Base-by-base conservation (phyloP, 73 alveolate genomes). In the Symbiodinium pilosum region DNA sequence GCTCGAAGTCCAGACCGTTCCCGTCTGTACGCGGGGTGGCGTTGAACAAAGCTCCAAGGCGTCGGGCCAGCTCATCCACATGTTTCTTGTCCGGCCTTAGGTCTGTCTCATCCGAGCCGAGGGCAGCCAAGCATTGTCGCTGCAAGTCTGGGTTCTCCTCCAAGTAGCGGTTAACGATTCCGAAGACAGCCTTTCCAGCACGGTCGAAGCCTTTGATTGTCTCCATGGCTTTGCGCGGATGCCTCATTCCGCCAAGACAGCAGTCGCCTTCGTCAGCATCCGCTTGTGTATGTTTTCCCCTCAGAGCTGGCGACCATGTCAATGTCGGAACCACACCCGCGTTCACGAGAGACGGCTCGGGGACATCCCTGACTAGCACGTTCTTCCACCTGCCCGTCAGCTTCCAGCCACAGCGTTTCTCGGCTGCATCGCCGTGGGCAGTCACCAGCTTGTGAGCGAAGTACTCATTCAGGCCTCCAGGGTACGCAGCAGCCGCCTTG, bases 161-260 rank as follows among this genome's bases (percentile, higher is more conserved):
- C 56, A 86, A 30, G 93, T 11, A 36, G 26, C n/a, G 1, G n/a
- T 14, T n/a, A 41, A 86, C 20, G 1, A 36, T 28, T 56, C 18
- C 4, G 84, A 12, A 52, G 42, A 43, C 24, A 26, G 0, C 39
- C 36, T 14, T 26, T 12, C 93, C 93, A 36, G 43, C 81, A 8
- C 24, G 36, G 32, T 28, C 36, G 36, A 24, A 59, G 36, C 77
- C 77, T 20, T 12, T 7, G 39, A 59, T 59, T 28, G 39, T 59
- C 8, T 28, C 36, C 28, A 28, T 18, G 2, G 77, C 77, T 24
- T 16, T 42, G 18, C 1, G 2, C 21, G 96, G 96, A 28, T 68
- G 36, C 20, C 96, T 41, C 96, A 89, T 89, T 44, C 96, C 96
- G 5, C 96, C 96, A 43, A 59, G 36, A 24, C 77, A 89, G 4